Conservation (phyloP, 176 grass and related monocot species). For the Oryza brachyantha region DNA sequence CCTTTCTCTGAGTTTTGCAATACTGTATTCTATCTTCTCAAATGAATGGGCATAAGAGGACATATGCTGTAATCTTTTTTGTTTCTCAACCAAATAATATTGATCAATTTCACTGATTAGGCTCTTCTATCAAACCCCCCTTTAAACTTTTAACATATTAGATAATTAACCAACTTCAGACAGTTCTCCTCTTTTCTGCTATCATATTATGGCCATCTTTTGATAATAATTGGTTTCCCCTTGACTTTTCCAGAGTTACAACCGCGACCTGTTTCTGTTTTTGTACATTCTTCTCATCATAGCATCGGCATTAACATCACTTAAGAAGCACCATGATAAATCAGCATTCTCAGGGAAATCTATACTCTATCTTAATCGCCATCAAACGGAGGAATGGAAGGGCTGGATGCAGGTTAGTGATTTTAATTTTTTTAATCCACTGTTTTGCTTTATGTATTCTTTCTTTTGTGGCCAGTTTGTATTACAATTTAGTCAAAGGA, state of each 20-base stretch:
- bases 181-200: neutral
- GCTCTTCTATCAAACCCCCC: neutral
- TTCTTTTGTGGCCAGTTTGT: neutral
- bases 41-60: neutral
- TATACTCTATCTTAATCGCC: constrained; percentile 74
- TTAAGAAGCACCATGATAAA: constrained; percentile 76
- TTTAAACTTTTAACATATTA: neutral
- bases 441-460: constrained; percentile 2
- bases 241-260: constrained; percentile 66
- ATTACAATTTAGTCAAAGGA: neutral
- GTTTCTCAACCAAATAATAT: neutral
- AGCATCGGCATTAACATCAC: constrained; percentile 61
- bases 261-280: constrained; percentile 87
- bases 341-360: constrained; percentile 70
- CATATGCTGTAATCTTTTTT: neutral
- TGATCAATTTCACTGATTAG: neutral
- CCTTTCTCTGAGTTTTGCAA: neutral
- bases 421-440: neutral
- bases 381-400: constrained; percentile 94
- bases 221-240: neutral
- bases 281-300: constrained; percentile 85
- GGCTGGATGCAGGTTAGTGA: constrained; percentile 88
- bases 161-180: neutral
- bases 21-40: neutral
- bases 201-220: neutral